Conservation (phyloP, 2,329 filamentous ascomycete species). For the Diplodia intermedia region DNA sequence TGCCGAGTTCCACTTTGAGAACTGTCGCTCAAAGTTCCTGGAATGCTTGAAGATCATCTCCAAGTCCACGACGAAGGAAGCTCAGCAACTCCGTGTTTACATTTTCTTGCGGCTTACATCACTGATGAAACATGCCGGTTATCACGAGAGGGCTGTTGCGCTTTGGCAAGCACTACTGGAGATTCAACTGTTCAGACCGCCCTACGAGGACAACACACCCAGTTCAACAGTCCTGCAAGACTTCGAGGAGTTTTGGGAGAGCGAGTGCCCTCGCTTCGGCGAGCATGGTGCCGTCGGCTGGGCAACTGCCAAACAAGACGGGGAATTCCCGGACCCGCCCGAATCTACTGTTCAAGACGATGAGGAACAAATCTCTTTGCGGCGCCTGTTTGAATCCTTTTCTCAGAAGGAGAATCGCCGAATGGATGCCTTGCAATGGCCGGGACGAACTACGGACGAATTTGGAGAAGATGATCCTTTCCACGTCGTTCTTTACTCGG, state of each 20-base stretch:
- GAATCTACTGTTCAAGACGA: conserved; percentile 14
- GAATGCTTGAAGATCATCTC: conserved; percentile 60
- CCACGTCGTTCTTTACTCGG: conserved; percentile 78
- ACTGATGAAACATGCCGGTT: conserved; percentile 79
- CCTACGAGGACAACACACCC: conserved; percentile 28
- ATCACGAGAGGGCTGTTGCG: conserved; percentile 75
- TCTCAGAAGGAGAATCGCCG: conserved; percentile 61
- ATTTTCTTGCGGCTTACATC: conserved; percentile 76
- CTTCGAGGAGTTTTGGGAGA: conserved; percentile 86
- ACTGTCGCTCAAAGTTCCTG: conserved; percentile 65
- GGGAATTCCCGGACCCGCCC: conserved; percentile 36
- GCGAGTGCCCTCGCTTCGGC: conserved; percentile 78
- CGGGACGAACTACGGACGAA: conserved; percentile 78
- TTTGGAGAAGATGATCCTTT: conserved; percentile 81
- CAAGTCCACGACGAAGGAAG: conserved; percentile 44
- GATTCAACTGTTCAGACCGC: conserved; percentile 68
- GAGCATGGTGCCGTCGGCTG: conserved; percentile 76
- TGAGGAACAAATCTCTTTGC: conserved; percentile 33
- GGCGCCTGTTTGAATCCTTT: conserved; percentile 38
- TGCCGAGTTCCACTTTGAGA: conserved; percentile 70
- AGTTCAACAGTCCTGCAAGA: conserved; percentile 16
- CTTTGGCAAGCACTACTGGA: conserved; percentile 87
- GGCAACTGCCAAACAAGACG: conserved; percentile 49
- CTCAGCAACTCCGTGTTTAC: conserved; percentile 60
- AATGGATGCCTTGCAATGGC: conserved; percentile 60